phyloP scores from a whole-genome alignment of 352 stramenopile species.

The Pythium angustatum region DNA sequence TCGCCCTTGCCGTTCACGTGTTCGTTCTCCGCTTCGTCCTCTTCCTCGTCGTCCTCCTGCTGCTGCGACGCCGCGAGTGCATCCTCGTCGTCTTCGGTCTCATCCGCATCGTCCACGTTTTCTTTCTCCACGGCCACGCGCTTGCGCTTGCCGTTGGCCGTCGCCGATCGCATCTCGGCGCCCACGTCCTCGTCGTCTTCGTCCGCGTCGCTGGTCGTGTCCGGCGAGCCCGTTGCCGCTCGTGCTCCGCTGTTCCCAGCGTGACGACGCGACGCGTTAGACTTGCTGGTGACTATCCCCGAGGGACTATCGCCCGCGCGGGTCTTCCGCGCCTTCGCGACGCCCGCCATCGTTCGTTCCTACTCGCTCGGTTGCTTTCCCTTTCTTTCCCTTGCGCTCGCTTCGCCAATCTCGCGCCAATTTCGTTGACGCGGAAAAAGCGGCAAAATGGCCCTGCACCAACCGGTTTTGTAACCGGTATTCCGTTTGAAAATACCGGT shows the following conservation, averaged over 20 bases:
- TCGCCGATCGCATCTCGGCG: no score
- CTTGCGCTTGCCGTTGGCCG: slow-evolving; percentile 25
- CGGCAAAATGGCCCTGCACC: slow-evolving; percentile 4
- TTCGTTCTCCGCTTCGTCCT: slow-evolving; percentile 4
- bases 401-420: slow-evolving; percentile 18
- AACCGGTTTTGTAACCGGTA: slow-evolving; percentile 9
- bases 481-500: slow-evolving; percentile 10
- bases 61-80: slow-evolving; percentile 12
- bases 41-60: background rate
- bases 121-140: background rate
- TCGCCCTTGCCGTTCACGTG: slow-evolving; percentile 25
- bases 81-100: slow-evolving; percentile 25
- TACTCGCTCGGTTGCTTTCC: background rate
- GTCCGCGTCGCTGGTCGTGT: slow-evolving; percentile 20
- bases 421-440: slow-evolving; percentile 19
- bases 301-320: slow-evolving; percentile 21
- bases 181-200: slow-evolving; percentile 39
- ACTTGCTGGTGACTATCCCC: background rate
- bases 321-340: slow-evolving; percentile 30
- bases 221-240: slow-evolving; percentile 27
- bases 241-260: no score
- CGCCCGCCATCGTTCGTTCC: slow-evolving; percentile 9
- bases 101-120: slow-evolving; percentile 11
- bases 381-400: background rate
- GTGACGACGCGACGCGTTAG: background rate